phyloP scores from a whole-genome alignment of 192 early-diverging fungal species.

The Coemansia sp. region DNA sequence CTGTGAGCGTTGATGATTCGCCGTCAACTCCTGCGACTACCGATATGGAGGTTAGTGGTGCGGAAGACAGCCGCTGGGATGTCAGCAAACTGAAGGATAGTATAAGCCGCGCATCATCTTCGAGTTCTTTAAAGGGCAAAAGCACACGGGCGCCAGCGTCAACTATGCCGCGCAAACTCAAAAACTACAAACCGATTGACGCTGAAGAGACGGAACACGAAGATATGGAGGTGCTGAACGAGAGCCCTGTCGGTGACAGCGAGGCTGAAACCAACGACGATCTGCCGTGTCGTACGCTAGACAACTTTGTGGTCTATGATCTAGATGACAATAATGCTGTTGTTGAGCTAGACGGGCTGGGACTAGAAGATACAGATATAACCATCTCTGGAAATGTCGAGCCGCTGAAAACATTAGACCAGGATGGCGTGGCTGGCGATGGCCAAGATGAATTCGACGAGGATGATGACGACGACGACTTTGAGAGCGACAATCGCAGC shows the following conservation, averaged over 20 bases:
- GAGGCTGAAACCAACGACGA: conserved; percentile 23
- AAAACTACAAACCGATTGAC: conserved; percentile 15
- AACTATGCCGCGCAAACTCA: conserved; percentile 7
- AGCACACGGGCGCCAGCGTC: not conserved
- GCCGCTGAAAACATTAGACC: conserved; percentile 35
- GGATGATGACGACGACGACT: conserved; percentile 12
- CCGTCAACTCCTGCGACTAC: not conserved
- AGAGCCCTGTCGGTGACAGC: conserved; percentile 21
- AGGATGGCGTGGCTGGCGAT: conserved; percentile 6
- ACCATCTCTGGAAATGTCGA: conserved; percentile 53
- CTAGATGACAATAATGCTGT: conserved; percentile 24
- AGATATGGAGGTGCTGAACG: conserved; percentile 50
- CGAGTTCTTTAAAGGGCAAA: not conserved
- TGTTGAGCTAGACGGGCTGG: conserved; percentile 51
- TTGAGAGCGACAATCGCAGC: conserved; percentile 4
- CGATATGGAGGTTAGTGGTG: conserved; percentile 1
- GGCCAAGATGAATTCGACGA: conserved; percentile 40
- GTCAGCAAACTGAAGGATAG: conserved; percentile 7
- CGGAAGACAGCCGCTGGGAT: conserved; percentile 12
- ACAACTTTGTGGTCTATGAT: conserved; percentile 58
- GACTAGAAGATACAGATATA: conserved; percentile 42
- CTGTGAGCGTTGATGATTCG: not conserved
- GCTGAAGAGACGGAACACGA: conserved; percentile 39
- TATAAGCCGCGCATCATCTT: not conserved
- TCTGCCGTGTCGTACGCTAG: conserved; percentile 52